Base-by-base conservation (phyloP, 768 basidiomycete genomes). In the Amanita thiersii region DNA sequence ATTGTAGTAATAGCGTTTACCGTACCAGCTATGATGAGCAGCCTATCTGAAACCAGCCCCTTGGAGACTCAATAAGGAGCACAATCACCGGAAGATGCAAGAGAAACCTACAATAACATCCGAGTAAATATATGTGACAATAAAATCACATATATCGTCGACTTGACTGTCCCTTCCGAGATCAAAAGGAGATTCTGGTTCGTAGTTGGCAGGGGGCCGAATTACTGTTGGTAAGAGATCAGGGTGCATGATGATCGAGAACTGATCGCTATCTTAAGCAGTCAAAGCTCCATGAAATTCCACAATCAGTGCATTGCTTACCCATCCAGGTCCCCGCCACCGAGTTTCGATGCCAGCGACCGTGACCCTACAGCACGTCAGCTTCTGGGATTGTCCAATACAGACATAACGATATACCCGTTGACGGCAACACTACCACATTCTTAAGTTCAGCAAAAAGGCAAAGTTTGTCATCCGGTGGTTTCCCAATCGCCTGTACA, bases 261-360 rank as follows among this genome's bases (percentile, higher is more conserved):
- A 87, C 23, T 69, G 52, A 48, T 88, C 85, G 2, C 85, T 85
- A 49, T n/a, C n/a, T n/a, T n/a, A 45, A 28, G 37, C 19, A 9
- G 36, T 18, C 33, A 30, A 4, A 11, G 37, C 10, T 30, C 15
- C 15, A 15, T 24, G 5, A 18, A 35, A 31, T 29, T 1, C 15
- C n/a, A n/a, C n/a, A n/a, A n/a, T 24, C 25, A 21, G 15, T 21
- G 3, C 26, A 18, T 29, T 12, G 49, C 65, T 50, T 54, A 84
- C 82, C 86, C 86, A 43, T 87, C 86, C n/a, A 87, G 61, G 61
- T 88, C 86, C 0, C 86, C 86, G 25, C 85, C 85, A 7, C 72
- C 80, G 11, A 87, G 66, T 46, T 72, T 76, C 2, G 81, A 84
- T 7, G 86, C 72, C 30, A 86, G 52, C 1, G 84, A 81, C 26